phyloP scores from a whole-genome alignment of 2,329 filamentous ascomycete species.

The Cordyceps tenuipes region DNA sequence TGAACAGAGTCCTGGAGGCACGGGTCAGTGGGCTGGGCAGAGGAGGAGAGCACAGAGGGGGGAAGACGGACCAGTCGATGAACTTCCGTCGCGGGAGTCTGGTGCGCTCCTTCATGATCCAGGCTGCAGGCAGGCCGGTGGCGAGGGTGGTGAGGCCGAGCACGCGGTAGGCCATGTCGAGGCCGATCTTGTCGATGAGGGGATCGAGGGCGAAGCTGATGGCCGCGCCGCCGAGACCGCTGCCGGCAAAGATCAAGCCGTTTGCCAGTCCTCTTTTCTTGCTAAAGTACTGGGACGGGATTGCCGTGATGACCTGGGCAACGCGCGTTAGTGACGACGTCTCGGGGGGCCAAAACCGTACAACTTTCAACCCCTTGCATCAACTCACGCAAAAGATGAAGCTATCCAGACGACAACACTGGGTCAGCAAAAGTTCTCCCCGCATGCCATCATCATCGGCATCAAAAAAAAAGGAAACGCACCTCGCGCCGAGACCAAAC shows the following conservation, averaged over 20 bases:
- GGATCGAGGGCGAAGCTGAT: constrained; percentile 42
- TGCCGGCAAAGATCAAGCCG: constrained; percentile 44
- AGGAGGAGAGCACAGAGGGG: not conserved
- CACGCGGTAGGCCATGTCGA: constrained; percentile 44
- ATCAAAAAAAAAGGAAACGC: not conserved
- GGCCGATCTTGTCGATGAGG: constrained; percentile 37
- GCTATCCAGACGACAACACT: constrained; percentile 13
- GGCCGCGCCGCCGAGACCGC: constrained; percentile 47
- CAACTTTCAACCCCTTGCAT: no score
- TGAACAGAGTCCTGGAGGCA: constrained; percentile 41
- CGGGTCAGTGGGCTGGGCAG: not conserved
- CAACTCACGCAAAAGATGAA: constrained; percentile 31
- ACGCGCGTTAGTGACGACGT: not conserved
- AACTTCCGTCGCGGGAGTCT: constrained; percentile 30
- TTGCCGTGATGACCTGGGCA: constrained; percentile 32
- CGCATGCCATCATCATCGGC: not conserved
- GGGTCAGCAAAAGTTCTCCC: not conserved
- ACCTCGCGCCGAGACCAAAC: constrained; percentile 26
- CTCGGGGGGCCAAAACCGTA: not conserved
- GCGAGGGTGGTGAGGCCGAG: constrained; percentile 42
- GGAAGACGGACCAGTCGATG: constrained; percentile 38
- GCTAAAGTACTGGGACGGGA: constrained; percentile 47
- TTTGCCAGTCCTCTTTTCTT: constrained; percentile 46
- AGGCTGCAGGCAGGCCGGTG: constrained; percentile 48
- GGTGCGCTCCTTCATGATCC: constrained; percentile 40